phyloP scores from a whole-genome alignment of 257 asterid species.

The Nemophila menziesii region DNA sequence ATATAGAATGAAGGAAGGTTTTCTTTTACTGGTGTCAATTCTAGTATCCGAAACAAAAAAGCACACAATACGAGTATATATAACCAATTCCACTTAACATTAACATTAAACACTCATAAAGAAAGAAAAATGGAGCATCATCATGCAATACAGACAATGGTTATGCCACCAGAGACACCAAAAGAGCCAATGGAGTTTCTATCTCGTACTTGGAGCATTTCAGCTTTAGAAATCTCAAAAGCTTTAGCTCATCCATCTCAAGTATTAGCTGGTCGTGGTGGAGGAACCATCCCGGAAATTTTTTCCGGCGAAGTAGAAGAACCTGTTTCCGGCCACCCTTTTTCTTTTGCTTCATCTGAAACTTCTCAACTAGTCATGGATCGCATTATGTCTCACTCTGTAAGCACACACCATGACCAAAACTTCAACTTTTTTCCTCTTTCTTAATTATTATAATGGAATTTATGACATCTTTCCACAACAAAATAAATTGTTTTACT shows the following conservation, averaged over 20 bases:
- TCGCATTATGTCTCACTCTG: conserved; percentile 95
- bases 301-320: conserved; percentile 45
- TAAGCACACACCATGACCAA: conserved; percentile 21
- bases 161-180: conserved; percentile 77
- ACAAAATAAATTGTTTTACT: conserved; percentile 6
- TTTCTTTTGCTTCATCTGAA: conserved; percentile 71
- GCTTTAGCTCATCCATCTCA: conserved; percentile 39
- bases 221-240: conserved; percentile 77
- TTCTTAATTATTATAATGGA: too few species aligned
- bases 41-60: too few species aligned
- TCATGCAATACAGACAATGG: conserved; percentile 18
- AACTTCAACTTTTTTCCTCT: too few species aligned
- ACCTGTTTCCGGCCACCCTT: conserved; percentile 67
- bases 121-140: conserved; percentile 48
- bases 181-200: conserved; percentile 94
- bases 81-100: background rate
- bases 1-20: too few species aligned
- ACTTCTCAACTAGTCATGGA: conserved; percentile 91
- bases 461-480: background rate
- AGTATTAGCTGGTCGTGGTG: conserved; percentile 13
- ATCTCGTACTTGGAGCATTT: conserved; percentile 87
- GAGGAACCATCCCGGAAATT: conserved; percentile 49
- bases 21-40: too few species aligned
- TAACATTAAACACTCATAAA: conserved; percentile 4
- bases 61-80: too few species aligned